These are phyloP conservation scores for Fusarium cicatricum DNA, from an alignment of 2,329 filamentous ascomycete genomes.

Conservation along the genomic window DNA sequence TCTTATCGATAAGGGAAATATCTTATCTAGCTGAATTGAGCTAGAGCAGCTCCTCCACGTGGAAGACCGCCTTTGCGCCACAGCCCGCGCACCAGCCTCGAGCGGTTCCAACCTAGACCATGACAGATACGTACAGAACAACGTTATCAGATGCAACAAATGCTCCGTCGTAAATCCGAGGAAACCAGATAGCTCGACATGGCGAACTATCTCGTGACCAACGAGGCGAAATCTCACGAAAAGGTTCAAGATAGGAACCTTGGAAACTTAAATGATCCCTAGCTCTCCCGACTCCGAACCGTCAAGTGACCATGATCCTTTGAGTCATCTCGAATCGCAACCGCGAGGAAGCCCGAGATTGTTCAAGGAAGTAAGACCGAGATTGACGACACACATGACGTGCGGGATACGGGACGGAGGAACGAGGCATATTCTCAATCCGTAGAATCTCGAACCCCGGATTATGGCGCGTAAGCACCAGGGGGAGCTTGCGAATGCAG, in stretches of 20 bases:
- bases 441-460: conserved; percentile 26
- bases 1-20: conserved; percentile 38
- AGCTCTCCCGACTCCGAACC: conserved; percentile 4
- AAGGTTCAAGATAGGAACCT: neutral
- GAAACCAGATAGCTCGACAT: neutral
- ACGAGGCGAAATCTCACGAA: neutral
- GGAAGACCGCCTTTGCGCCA: neutral
- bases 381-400: conserved; percentile 20
- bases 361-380: conserved; percentile 16
- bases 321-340: conserved; percentile 8
- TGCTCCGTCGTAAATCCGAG: conserved; percentile 17
- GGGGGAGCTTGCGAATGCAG: conserved; percentile 17
- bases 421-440: conserved; percentile 26
- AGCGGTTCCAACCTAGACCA: neutral
- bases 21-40: conserved; percentile 14
- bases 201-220: conserved; percentile 9
- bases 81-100: neutral
- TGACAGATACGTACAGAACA: neutral
- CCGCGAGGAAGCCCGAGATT: conserved; percentile 17
- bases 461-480: conserved; percentile 27
- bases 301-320: conserved; percentile 25
- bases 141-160: neutral
- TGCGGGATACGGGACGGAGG: conserved; percentile 9
- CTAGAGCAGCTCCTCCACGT: neutral
- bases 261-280: conserved; percentile 7